phyloP scores from a whole-genome alignment of 768 basidiomycete genomes.

The Russula virescens region DNA sequence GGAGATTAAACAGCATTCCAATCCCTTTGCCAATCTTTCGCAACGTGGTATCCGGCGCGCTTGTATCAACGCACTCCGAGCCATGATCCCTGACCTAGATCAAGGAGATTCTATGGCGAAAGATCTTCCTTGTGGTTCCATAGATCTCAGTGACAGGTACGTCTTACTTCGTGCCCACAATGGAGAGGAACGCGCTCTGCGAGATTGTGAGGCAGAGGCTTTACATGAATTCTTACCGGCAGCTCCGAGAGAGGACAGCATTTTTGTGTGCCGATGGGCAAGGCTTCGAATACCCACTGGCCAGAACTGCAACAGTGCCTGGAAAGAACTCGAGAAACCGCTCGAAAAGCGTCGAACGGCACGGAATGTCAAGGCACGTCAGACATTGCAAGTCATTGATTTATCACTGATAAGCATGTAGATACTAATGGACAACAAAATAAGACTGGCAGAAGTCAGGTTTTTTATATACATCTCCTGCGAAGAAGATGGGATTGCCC shows the following conservation, averaged over 20 bases:
- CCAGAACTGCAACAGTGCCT: background rate
- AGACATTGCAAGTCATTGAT: too few species aligned
- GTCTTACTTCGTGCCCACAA: background rate
- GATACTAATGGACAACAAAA: background rate
- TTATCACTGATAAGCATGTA: background rate
- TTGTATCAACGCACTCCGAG: background rate
- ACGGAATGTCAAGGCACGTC: background rate
- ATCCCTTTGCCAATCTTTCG: background rate
- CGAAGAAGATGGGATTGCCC: too few species aligned
- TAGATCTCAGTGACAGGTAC: background rate
- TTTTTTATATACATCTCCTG: background rate
- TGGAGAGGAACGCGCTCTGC: background rate
- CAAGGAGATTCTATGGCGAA: too few species aligned
- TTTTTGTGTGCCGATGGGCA: background rate
- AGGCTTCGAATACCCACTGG: background rate
- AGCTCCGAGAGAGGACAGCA: too few species aligned
- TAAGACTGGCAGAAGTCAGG: background rate
- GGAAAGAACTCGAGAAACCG: background rate
- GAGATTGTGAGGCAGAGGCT: background rate
- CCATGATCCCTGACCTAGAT: background rate
- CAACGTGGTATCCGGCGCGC: background rate
- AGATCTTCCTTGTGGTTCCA: background rate
- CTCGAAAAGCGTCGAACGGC: background rate
- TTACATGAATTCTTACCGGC: background rate
- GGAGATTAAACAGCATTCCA: background rate